A percentile compares a stretch with the other conserved stretches of the same genome.
Conservation (phyloP, 2,329 filamentous ascomycete genomes). For the Talaromyces marneffei region DNA sequence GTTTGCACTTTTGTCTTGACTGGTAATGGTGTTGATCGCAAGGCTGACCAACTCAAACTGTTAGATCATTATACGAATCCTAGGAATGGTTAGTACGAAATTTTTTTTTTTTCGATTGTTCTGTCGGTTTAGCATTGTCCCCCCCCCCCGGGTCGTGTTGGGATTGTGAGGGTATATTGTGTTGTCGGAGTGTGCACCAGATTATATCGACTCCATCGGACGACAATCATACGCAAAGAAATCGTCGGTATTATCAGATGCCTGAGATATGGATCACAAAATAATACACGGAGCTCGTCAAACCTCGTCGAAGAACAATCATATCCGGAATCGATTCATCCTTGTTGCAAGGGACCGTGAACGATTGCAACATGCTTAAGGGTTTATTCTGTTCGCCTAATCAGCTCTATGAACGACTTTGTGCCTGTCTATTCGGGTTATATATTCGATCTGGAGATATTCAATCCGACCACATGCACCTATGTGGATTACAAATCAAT, state of each 20-base stretch:
- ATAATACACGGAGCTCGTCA: neutral
- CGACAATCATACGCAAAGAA: neutral
- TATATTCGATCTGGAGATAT: neutral
- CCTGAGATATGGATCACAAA: neutral
- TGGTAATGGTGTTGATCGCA: neutral
- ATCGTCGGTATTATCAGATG: neutral
- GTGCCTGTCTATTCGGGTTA: too few relatives aligned
- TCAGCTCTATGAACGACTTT: too few relatives aligned
- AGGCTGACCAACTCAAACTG: conserved; percentile 28
- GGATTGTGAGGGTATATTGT: neutral
- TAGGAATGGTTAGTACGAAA: conserved; percentile 51
- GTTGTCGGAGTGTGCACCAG: neutral
- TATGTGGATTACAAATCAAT: neutral
- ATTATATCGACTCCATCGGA: neutral
- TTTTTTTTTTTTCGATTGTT: neutral
- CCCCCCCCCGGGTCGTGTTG: neutral
- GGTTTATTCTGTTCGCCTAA: neutral
- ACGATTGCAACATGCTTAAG: neutral
- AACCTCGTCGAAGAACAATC: neutral
- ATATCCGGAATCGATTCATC: neutral
- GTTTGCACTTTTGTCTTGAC: conserved; percentile 23
- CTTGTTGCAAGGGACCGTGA: neutral
- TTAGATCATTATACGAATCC: conserved; percentile 79
- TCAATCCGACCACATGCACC: neutral
- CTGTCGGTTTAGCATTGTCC: neutral